These are phyloP conservation scores for Ettlia oleoabundans DNA, from an alignment of 139 green algal genomes.

Conservation along the genomic window DNA sequence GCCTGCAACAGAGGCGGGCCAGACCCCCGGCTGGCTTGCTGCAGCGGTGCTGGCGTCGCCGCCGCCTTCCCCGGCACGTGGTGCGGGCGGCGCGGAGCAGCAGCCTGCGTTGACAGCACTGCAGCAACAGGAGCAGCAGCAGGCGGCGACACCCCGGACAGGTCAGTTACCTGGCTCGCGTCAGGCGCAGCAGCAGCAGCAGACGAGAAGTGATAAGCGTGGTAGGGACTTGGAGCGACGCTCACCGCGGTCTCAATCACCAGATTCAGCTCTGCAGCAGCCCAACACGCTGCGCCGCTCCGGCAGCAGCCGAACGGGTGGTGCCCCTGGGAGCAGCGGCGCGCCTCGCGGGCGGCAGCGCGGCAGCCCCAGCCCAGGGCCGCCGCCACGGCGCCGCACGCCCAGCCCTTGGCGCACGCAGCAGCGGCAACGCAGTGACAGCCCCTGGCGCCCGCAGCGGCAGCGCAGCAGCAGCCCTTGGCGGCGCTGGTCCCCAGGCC, in stretches of 20 bases:
- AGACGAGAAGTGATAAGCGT: neutral
- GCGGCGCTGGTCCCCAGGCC: neutral
- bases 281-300: neutral
- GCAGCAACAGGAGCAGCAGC: neutral
- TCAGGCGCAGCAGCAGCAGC: neutral
- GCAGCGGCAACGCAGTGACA: slow-evolving; percentile 2
- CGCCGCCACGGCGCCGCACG: neutral
- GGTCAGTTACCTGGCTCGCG: too few relatives aligned
- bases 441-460: slow-evolving; percentile 6
- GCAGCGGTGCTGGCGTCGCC: neutral
- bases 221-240: neutral
- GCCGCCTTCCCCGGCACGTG: neutral
- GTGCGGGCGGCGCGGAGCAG: slow-evolving; percentile 12
- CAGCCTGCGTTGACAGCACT: neutral
- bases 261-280: neutral
- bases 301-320: neutral
- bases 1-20: neutral
- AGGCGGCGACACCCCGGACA: neutral
- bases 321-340: neutral
- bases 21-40: slow-evolving; percentile 16
- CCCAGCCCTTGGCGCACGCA: slow-evolving; percentile 7
- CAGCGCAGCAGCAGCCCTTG: slow-evolving; percentile 23
- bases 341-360: neutral
- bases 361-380: slow-evolving; percentile 2
- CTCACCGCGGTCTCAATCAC: neutral